A percentile compares a stretch with the other conserved stretches of the same genome.
Conservation (phyloP, 1,284 basidiomycete species). For the Rugosomyces carneus region DNA sequence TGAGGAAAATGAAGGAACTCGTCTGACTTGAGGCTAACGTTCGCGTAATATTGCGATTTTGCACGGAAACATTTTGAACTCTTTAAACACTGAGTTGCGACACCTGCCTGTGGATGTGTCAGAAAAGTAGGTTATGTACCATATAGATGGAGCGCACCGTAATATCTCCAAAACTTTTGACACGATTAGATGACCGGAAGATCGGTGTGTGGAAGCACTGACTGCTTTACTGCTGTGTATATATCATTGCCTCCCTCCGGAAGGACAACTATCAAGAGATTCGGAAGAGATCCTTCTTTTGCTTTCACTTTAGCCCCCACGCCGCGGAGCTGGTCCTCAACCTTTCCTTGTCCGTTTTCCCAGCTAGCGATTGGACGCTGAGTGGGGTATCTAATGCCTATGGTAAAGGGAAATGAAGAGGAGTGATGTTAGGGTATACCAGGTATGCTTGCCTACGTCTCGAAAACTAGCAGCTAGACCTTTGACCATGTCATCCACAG, state of each 20-base stretch:
- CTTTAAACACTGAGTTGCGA: slow-evolving; percentile 72
- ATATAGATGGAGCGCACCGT: slow-evolving; percentile 34
- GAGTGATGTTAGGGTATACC: neutral
- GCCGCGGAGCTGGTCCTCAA: slow-evolving; percentile 42
- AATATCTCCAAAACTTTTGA: slow-evolving; percentile 62
- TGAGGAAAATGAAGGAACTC: neutral
- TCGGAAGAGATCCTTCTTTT: slow-evolving; percentile 33
- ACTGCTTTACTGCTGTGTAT: slow-evolving; percentile 74
- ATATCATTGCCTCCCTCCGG: slow-evolving; percentile 70
- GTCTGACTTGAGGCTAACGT: slow-evolving; percentile 71
- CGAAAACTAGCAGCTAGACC: slow-evolving; percentile 41
- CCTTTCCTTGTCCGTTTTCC: slow-evolving; percentile 47
- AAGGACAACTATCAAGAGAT: slow-evolving; percentile 60
- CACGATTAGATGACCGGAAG: slow-evolving; percentile 5
- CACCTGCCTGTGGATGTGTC: slow-evolving; percentile 42
- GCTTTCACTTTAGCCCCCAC: slow-evolving; percentile 36
- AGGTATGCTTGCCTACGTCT: slow-evolving; percentile 46
- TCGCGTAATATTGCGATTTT: slow-evolving; percentile 70
- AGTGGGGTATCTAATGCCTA: slow-evolving; percentile 47
- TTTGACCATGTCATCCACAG: slow-evolving; percentile 43
- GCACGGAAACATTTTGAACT: slow-evolving; percentile 54
- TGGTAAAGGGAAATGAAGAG: neutral
- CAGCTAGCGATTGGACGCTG: slow-evolving; percentile 38
- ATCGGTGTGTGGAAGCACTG: slow-evolving; percentile 23
- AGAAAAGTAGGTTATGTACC: neutral